These are phyloP conservation scores for Pythium apleroticum DNA, from an alignment of 352 stramenopile species.

Conservation along the genomic window DNA sequence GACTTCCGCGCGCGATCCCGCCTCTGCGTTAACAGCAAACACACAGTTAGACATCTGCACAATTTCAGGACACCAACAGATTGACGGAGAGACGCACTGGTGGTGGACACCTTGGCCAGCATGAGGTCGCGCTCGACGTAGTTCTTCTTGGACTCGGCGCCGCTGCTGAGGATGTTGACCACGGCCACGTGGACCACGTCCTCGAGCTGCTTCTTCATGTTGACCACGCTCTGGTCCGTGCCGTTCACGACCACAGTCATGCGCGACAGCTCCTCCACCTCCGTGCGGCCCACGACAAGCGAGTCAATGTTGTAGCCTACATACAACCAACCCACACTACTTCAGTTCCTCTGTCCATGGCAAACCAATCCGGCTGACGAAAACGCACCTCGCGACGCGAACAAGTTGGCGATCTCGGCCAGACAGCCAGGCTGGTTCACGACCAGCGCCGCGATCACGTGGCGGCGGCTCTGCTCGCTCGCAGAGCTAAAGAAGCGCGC, in stretches of 20 bases:
- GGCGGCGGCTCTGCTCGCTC: slow-evolving; percentile 52
- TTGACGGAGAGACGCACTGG: slow-evolving; percentile 41
- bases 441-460: slow-evolving; percentile 83
- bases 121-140: slow-evolving; percentile 88
- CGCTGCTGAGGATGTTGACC: slow-evolving; percentile 83
- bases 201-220: slow-evolving; percentile 89
- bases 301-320: slow-evolving; percentile 88
- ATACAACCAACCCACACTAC: slow-evolving; percentile 4
- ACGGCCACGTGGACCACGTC: slow-evolving; percentile 86
- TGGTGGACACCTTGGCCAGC: slow-evolving; percentile 84
- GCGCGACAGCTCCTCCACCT: slow-evolving; percentile 82
- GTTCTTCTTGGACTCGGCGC: slow-evolving; percentile 64
- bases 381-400: slow-evolving; percentile 65
- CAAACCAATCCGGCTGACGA: background rate
- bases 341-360: background rate
- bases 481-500: slow-evolving; percentile 33
- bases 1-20: slow-evolving; percentile 68
- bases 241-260: slow-evolving; percentile 87
- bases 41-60: no score
- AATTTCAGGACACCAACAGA: no score
- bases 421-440: slow-evolving; percentile 86
- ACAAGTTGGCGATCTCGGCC: slow-evolving; percentile 85
- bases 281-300: slow-evolving; percentile 81
- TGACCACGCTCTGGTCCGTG: slow-evolving; percentile 75
- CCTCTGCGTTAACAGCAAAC: slow-evolving; percentile 27